phyloP scores from a whole-genome alignment of 345 rosid genomes.

The Eutrema yunnanense region DNA sequence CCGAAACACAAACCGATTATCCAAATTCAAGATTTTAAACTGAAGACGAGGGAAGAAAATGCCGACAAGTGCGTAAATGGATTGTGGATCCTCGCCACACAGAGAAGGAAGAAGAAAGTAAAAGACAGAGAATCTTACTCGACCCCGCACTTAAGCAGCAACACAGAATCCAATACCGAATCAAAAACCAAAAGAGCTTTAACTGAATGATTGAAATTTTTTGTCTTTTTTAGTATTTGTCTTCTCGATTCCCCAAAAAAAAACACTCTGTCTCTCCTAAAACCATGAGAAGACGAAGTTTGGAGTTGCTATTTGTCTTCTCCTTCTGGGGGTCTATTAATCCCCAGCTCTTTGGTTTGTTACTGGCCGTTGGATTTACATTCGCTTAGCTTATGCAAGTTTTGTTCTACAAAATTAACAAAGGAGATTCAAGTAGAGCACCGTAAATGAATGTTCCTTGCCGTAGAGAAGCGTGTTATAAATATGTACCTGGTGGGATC shows the following conservation, averaged over 20 bases:
- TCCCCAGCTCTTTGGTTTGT: neutral
- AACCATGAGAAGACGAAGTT: neutral
- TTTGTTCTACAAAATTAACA: neutral
- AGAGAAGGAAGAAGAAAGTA: neutral
- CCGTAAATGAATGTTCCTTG: neutral
- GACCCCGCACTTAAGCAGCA: constrained; percentile 10
- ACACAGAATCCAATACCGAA: constrained; percentile 27
- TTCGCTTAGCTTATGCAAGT: neutral
- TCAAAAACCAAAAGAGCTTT: neutral
- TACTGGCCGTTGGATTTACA: constrained; percentile 3
- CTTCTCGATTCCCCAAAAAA: neutral
- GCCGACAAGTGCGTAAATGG: constrained; percentile 14
- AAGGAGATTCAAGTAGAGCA: neutral
- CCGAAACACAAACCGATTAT: neutral
- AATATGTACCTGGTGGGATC: neutral
- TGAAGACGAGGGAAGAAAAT: neutral
- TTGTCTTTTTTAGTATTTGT: neutral
- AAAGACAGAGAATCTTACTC: constrained; percentile 25
- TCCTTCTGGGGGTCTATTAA: neutral
- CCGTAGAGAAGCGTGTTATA: neutral
- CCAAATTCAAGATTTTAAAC: neutral
- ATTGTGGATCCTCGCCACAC: neutral
- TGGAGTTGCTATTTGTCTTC: neutral
- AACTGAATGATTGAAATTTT: constrained; percentile 1
- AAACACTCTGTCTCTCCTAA: neutral